Conservation (phyloP, 768 basidiomycete genomes). For the Amanita rimosa region DNA sequence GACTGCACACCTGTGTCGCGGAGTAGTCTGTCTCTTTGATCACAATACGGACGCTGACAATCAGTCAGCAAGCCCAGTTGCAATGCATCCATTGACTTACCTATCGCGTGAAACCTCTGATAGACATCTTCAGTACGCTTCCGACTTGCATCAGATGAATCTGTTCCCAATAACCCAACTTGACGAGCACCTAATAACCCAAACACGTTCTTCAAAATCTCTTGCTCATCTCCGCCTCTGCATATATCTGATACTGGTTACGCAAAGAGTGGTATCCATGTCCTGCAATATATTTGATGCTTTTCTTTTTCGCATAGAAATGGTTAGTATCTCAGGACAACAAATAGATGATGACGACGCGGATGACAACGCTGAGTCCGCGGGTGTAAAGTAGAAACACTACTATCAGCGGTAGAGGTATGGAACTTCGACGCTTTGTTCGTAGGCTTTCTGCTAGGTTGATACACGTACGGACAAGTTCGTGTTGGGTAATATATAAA, state of each 20-base stretch:
- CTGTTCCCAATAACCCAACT: conserved; percentile 74
- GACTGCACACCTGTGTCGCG: conserved; percentile 87
- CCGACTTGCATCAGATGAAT: conserved; percentile 72
- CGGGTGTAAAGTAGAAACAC: too few species aligned
- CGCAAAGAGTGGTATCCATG: conserved; percentile 95
- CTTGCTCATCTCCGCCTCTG: conserved; percentile 75
- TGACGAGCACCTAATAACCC: conserved; percentile 91
- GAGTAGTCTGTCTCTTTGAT: conserved; percentile 73
- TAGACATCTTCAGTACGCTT: conserved; percentile 69
- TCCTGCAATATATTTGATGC: conserved; percentile 98
- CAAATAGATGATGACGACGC: too few species aligned
- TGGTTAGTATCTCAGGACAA: too few species aligned
- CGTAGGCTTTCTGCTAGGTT: too few species aligned
- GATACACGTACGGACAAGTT: too few species aligned
- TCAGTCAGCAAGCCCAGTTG: neutral
- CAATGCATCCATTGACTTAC: conserved; percentile 23
- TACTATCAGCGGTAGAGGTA: too few species aligned
- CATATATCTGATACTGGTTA: conserved; percentile 91
- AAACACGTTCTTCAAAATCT: conserved; percentile 85
- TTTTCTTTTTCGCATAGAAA: too few species aligned
- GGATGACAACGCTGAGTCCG: too few species aligned
- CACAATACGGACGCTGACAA: conserved; percentile 66
- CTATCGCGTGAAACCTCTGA: conserved; percentile 70
- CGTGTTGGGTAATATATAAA: too few species aligned
- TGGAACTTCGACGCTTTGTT: too few species aligned